Percentiles rank a stretch among this genome's conserved stretches.
phyloP scores from a whole-genome alignment of 2,329 filamentous ascomycete genomes.

The Exserohilum turcica region DNA sequence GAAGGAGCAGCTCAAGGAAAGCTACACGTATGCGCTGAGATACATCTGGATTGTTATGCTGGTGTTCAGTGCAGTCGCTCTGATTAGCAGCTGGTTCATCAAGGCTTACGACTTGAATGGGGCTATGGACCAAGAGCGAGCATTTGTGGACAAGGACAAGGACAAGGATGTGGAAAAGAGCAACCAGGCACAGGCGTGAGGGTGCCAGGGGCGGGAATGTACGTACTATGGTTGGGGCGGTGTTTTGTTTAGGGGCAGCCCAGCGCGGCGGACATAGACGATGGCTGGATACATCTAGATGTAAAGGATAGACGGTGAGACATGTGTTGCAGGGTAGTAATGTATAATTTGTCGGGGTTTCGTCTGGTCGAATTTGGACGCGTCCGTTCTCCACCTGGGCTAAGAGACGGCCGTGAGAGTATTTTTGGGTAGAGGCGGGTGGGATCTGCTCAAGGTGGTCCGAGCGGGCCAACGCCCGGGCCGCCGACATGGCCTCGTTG shows the following conservation, averaged over 20 bases:
- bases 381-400: not conserved
- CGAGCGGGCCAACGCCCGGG: constrained; percentile 13
- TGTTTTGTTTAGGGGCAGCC: not conserved
- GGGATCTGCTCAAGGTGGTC: constrained; percentile 4
- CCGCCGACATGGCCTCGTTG: constrained; percentile 22
- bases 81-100: constrained; percentile 60
- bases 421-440: constrained; percentile 12
- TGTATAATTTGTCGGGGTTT: not conserved
- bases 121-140: constrained; percentile 56
- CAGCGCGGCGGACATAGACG: not conserved
- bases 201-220: too few relatives aligned
- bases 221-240: not conserved
- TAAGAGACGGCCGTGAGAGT: not conserved
- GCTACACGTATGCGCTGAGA: constrained; percentile 60
- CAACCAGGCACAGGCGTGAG: constrained; percentile 17
- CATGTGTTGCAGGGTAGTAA: not conserved
- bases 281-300: not conserved
- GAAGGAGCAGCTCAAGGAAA: constrained; percentile 49
- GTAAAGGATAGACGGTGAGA: not conserved
- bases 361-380: not conserved
- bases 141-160: constrained; percentile 50
- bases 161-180: constrained; percentile 27
- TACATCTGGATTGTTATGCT: constrained; percentile 63
- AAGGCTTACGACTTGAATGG: constrained; percentile 55
- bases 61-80: constrained; percentile 57